Percentiles rank a stretch among this genome's conserved stretches.
Conservation (phyloP, 2,329 filamentous ascomycete species). For the Epichloe baconii region DNA sequence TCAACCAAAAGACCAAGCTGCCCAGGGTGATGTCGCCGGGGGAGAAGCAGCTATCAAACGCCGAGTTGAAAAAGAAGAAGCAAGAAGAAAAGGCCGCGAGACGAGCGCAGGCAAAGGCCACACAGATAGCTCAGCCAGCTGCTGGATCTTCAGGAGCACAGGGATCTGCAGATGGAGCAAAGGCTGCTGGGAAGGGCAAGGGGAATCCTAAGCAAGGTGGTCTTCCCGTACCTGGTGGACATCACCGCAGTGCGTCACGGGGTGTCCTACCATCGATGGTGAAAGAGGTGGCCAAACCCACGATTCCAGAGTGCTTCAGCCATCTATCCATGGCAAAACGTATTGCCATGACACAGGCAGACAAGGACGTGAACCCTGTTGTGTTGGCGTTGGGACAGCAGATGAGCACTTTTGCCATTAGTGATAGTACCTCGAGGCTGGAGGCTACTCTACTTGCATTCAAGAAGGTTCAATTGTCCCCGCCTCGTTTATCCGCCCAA, state of each 20-base stretch:
- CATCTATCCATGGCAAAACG: constrained; percentile 61
- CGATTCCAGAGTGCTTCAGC: constrained; percentile 61
- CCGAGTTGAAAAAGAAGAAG: constrained; percentile 75
- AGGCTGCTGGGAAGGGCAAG: constrained; percentile 29
- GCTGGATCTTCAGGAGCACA: constrained; percentile 10
- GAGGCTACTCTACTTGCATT: constrained; percentile 82
- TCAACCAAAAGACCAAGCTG: constrained; percentile 12
- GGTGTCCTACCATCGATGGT: constrained; percentile 20
- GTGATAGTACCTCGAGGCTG: constrained; percentile 77
- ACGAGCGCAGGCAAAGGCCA: constrained; percentile 56
- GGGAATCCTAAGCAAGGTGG: constrained; percentile 34
- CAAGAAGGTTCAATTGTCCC: constrained; percentile 49
- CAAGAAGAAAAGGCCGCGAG: constrained; percentile 87
- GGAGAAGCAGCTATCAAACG: constrained; percentile 50
- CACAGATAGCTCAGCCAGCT: constrained; percentile 28
- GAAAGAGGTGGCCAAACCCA: constrained; percentile 41
- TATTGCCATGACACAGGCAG: constrained; percentile 41
- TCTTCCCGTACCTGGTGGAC: constrained; percentile 19
- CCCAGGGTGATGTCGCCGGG: constrained; percentile 9
- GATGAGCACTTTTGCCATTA: constrained; percentile 77
- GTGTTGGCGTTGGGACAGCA: constrained; percentile 79
- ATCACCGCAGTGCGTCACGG: constrained; percentile 22
- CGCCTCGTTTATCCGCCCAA: not conserved
- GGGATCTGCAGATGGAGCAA: constrained; percentile 22
- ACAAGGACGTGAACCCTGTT: constrained; percentile 73